phyloP scores from a whole-genome alignment of 2,329 filamentous ascomycete genomes.

The Xylaria hypoxylon region DNA sequence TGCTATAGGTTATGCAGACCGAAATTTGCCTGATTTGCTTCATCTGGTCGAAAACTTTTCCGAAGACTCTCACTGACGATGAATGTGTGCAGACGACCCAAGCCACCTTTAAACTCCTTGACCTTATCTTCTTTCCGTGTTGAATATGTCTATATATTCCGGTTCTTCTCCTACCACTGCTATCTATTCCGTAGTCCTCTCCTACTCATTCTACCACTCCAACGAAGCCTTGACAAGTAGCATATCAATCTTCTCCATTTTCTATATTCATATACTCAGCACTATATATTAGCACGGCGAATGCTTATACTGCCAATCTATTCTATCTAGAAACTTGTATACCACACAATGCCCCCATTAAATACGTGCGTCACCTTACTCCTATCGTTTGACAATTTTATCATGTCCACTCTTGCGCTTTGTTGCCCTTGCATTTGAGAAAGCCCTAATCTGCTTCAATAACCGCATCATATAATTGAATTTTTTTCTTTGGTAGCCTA shows the following conservation, averaged over 20 bases:
- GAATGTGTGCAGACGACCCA: neutral
- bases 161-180: too few relatives aligned
- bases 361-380: neutral
- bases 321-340: too few relatives aligned
- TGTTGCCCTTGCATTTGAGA: neutral
- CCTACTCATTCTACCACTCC: neutral
- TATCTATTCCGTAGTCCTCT: neutral
- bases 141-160: slow-evolving; percentile 8
- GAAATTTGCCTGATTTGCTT: neutral
- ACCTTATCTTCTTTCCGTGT: neutral
- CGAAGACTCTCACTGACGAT: neutral
- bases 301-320: too few relatives aligned
- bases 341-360: neutral
- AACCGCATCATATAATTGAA: neutral
- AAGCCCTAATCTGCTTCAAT: neutral
- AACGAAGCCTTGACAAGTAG: neutral
- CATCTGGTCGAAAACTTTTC: neutral
- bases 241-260: too few relatives aligned
- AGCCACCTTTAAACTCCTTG: neutral
- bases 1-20: too few relatives aligned
- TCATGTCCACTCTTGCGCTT: neutral
- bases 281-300: too few relatives aligned
- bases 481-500: neutral
- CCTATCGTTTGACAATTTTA: neutral
- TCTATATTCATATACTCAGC: too few relatives aligned